These are phyloP conservation scores for Leccinum arenicola DNA, from an alignment of 768 basidiomycete genomes.

Conservation along the genomic window DNA sequence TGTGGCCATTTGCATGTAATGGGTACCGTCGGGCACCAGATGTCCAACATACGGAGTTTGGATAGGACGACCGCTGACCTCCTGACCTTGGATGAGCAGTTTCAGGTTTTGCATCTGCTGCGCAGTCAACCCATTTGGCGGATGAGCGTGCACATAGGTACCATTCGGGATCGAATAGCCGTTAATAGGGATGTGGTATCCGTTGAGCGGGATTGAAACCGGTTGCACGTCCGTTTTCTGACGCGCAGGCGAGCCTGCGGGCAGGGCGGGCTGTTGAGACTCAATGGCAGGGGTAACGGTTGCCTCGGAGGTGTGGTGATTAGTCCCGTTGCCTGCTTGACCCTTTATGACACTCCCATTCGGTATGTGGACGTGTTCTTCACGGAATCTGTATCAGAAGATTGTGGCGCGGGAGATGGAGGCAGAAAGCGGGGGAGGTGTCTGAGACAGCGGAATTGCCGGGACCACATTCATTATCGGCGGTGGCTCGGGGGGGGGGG, in stretches of 20 bases:
- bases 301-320: conserved; percentile 24
- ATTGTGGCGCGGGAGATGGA: conserved; percentile 33
- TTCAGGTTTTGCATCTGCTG: conserved; percentile 65
- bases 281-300: conserved; percentile 15
- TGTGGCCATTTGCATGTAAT: conserved; percentile 28
- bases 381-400: conserved; percentile 43
- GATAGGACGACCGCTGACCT: conserved; percentile 40
- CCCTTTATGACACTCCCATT: conserved; percentile 29
- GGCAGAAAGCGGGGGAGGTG: conserved; percentile 35
- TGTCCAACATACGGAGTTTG: conserved; percentile 32
- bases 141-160: conserved; percentile 34
- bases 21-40: conserved; percentile 24
- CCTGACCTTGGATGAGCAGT: conserved; percentile 45
- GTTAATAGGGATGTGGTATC: conserved; percentile 49
- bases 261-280: conserved; percentile 21
- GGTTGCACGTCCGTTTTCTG: conserved; percentile 48
- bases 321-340: conserved; percentile 26
- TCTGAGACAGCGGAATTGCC: conserved; percentile 27
- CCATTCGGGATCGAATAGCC: conserved; percentile 36
- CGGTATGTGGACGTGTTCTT: conserved; percentile 16
- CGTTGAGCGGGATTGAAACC: conserved; percentile 38
- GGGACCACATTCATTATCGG: conserved; percentile 37
- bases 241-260: conserved; percentile 39
- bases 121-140: conserved; percentile 41
- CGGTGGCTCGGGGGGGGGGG: conserved; percentile 33